A percentile compares a stretch with the other conserved stretches of the same genome.
These are phyloP conservation scores for Microstroma glucosiphilum DNA, from an alignment of 1,284 basidiomycete species.

Conservation along the genomic window DNA sequence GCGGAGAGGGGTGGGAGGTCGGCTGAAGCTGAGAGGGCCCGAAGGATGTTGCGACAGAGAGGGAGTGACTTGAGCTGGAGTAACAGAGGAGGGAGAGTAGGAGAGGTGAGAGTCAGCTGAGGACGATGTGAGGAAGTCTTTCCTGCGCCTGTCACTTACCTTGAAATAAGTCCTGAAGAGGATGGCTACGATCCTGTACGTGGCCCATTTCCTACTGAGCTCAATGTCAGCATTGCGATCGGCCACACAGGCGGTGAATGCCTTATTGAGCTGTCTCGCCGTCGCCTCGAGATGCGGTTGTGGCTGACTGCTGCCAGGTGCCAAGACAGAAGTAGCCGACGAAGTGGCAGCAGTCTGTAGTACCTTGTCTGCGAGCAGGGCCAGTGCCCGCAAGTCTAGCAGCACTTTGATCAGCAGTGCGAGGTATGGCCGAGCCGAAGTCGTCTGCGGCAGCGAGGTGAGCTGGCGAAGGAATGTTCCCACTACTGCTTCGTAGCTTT, in stretches of 20 bases:
- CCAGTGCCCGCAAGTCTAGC: constrained; percentile 32
- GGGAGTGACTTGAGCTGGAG: constrained; percentile 82
- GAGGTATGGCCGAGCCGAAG: constrained; percentile 27
- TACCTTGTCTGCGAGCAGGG: constrained; percentile 33
- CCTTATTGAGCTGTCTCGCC: constrained; percentile 82
- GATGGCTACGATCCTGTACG: constrained; percentile 87
- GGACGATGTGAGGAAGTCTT: constrained; percentile 1
- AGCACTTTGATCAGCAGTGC: constrained; percentile 35
- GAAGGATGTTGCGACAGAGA: constrained; percentile 81
- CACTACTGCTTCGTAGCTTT: constrained; percentile 36
- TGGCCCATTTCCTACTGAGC: constrained; percentile 77
- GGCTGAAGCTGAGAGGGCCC: constrained; percentile 72
- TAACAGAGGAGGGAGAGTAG: neutral
- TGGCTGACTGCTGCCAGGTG: constrained; percentile 8
- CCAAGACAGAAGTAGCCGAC: neutral
- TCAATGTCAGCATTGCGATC: constrained; percentile 66
- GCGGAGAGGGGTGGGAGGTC: constrained; percentile 70
- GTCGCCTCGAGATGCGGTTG: constrained; percentile 70
- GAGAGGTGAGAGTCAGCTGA: constrained; percentile 10
- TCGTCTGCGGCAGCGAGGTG: constrained; percentile 35
- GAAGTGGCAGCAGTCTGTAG: constrained; percentile 1
- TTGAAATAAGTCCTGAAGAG: constrained; percentile 92
- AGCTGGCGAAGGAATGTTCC: constrained; percentile 13
- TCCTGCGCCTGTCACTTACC: constrained; percentile 54
- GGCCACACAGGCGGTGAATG: constrained; percentile 80